A percentile compares a stretch with the other conserved stretches of the same genome.
Evolutionary conservation across 2,329 filamentous ascomycete genomes (phyloP).

Genomic region (Juglanconis oblonga): DNA sequence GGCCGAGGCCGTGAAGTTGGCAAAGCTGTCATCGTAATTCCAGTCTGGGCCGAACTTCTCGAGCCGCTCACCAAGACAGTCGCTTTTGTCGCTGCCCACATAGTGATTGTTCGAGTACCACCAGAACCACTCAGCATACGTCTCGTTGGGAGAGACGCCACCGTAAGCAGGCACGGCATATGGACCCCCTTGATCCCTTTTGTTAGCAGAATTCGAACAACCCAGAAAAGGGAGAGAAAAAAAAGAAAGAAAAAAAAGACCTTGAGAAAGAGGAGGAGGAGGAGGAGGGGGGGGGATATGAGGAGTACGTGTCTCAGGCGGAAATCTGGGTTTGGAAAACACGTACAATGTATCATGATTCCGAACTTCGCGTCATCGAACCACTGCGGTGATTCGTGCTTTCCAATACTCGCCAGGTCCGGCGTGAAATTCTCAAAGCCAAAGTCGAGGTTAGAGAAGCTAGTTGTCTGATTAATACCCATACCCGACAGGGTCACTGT

Average conservation of each 20-base stretch:
- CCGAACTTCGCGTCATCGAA: slow-evolving; percentile 18
- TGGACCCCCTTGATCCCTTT: not conserved
- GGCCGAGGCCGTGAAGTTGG: slow-evolving; percentile 47
- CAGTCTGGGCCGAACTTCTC: slow-evolving; percentile 48
- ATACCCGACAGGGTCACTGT: slow-evolving; percentile 23
- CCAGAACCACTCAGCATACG: slow-evolving; percentile 35
- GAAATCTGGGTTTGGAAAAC: no score
- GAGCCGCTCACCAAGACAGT: slow-evolving; percentile 47
- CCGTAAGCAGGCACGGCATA: slow-evolving; percentile 18
- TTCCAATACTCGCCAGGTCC: slow-evolving; percentile 31
- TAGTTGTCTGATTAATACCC: slow-evolving; percentile 15
- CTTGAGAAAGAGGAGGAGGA: no score
- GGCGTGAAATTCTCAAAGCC: slow-evolving; percentile 34
- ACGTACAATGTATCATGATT: slow-evolving; percentile 16
- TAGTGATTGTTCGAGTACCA: slow-evolving; percentile 44
- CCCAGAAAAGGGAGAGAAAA: no score
- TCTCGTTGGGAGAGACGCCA: slow-evolving; percentile 16
- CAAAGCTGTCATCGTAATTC: slow-evolving; percentile 55
- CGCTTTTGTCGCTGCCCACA: slow-evolving; percentile 36
- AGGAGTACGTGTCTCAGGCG: no score
- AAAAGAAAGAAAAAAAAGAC: not conserved
- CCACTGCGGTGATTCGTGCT: slow-evolving; percentile 27
- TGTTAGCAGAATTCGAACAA: not conserved
- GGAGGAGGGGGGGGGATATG: no score
- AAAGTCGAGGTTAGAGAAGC: slow-evolving; percentile 26